Conservation (phyloP, 192 early-diverging fungal species). For the Linnemannia exigua region DNA sequence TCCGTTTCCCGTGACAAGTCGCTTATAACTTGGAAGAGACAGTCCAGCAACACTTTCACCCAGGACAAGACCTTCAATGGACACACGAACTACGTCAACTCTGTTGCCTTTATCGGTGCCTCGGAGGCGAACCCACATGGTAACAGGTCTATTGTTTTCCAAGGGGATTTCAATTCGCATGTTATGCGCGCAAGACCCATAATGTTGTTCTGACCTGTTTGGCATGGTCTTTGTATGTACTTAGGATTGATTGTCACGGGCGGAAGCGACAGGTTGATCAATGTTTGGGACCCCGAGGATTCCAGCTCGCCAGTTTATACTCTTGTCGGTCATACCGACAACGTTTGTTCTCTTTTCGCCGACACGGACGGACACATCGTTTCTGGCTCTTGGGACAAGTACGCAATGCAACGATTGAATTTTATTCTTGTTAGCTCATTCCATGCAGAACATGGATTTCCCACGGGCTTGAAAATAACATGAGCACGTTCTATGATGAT, state of each 20-base stretch:
- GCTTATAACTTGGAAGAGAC: conserved; percentile 79
- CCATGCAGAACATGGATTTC: neutral
- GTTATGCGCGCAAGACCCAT: neutral
- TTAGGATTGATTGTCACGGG: conserved; percentile 87
- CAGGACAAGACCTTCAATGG: conserved; percentile 68
- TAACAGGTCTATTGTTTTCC: conserved; percentile 20
- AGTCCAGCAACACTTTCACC: conserved; percentile 62
- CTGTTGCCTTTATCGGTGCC: conserved; percentile 73
- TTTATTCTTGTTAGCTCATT: neutral
- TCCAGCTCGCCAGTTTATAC: conserved; percentile 71
- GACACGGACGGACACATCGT: conserved; percentile 77
- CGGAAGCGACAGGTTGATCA: conserved; percentile 86
- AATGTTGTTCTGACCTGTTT: neutral
- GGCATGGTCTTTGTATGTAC: neutral
- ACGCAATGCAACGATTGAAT: conserved; percentile 31
- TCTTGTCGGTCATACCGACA: conserved; percentile 88
- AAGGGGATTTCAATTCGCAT: neutral
- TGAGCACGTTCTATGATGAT: neutral
- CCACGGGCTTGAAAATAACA: neutral
- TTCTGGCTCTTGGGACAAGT: conserved; percentile 99
- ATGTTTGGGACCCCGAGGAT: conserved; percentile 80
- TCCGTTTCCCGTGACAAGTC: conserved; percentile 85
- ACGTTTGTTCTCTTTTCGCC: conserved; percentile 84
- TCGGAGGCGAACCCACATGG: conserved; percentile 72
- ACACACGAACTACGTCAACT: conserved; percentile 88